Conservation (phyloP, 1,284 basidiomycete species). For the Cutaneotrichosporon spelunceum region DNA sequence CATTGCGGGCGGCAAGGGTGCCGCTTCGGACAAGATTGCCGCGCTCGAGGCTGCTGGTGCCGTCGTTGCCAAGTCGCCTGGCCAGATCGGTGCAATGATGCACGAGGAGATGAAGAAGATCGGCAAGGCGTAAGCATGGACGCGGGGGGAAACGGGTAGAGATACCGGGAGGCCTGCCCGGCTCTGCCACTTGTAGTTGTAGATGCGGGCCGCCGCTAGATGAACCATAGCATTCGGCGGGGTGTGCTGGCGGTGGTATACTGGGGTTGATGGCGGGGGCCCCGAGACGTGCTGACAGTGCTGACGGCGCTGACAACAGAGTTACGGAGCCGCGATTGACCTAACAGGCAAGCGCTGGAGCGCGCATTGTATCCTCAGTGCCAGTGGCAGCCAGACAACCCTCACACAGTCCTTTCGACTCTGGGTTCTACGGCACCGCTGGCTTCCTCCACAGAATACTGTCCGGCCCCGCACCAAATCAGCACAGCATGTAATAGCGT, state of each 20-base stretch:
- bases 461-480: no score
- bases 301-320: no score
- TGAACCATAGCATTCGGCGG: constrained; percentile 9
- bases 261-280: neutral
- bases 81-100: constrained; percentile 84
- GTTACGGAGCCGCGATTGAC: no score
- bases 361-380: no score
- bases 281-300: neutral
- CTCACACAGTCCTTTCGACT: no score
- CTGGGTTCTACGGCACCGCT: no score
- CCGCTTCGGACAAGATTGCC: constrained; percentile 90
- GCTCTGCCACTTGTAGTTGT: constrained; percentile 4
- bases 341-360: no score
- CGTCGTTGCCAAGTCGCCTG: constrained; percentile 93
- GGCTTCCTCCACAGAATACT: no score
- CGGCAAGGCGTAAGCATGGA: constrained; percentile 62
- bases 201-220: constrained; percentile 8
- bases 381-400: no score
- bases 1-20: constrained; percentile 95
- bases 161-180: neutral
- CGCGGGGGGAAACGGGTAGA: neutral
- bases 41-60: constrained; percentile 92
- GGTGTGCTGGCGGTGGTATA: neutral
- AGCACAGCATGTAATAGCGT: no score
- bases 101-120: constrained; percentile 83